Evolutionary conservation across 306 rosid species (phyloP).

Genomic region (Fragaria iinumae): DNA sequence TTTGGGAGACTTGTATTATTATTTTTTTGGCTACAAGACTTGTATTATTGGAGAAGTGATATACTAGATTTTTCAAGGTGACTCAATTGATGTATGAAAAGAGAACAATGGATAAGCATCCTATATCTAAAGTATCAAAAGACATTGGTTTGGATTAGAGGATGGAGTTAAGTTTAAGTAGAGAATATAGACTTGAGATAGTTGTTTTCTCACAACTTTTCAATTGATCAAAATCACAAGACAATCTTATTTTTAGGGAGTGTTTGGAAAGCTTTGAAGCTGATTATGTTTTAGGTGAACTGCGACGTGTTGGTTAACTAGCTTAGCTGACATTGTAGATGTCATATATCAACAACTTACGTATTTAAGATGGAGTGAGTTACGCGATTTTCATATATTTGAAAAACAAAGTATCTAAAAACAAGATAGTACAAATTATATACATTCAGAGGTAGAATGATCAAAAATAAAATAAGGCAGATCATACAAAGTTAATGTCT

Average conservation of each 20-base stretch:
- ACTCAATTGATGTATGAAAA: background rate
- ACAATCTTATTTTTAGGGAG: accelerated
- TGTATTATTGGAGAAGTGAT: background rate
- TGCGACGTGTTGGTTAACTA: too few relatives aligned
- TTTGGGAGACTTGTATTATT: background rate
- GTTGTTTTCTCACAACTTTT: background rate
- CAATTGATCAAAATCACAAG: background rate
- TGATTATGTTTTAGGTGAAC: accelerated
- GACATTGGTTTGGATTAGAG: background rate
- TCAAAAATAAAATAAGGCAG: too few relatives aligned
- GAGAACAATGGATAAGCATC: background rate
- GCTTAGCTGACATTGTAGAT: accelerated
- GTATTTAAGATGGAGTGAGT: too few relatives aligned
- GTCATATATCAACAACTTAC: too few relatives aligned
- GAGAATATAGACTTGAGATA: background rate
- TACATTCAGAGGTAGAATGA: too few relatives aligned
- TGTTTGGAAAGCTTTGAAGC: background rate
- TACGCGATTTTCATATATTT: too few relatives aligned
- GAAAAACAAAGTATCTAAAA: too few relatives aligned
- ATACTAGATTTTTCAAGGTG: background rate
- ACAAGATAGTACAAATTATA: too few relatives aligned
- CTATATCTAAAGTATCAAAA: background rate
- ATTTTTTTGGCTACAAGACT: background rate
- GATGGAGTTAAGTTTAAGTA: background rate
- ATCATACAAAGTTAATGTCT: background rate